Conservation (phyloP, 352 stramenopile species). For the Phytophthora sojae region DNA sequence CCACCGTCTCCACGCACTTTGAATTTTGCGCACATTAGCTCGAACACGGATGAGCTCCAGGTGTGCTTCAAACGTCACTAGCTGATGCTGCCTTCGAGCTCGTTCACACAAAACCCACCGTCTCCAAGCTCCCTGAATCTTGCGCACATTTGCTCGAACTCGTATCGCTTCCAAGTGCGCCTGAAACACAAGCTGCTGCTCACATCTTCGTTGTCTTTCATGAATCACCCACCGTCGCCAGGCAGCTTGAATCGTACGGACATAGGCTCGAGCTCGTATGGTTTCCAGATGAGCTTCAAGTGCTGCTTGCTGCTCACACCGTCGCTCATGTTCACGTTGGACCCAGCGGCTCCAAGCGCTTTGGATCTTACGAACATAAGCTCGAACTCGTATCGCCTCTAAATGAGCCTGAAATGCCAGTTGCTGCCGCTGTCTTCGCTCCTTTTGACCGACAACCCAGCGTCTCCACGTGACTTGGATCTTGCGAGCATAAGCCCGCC, state of each 20-base stretch:
- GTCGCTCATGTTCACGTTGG: conserved; percentile 1
- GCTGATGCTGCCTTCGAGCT: conserved; percentile 11
- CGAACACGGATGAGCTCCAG: conserved; percentile 12
- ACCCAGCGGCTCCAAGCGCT: neutral
- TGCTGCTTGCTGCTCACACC: neutral
- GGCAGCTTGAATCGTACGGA: conserved; percentile 11
- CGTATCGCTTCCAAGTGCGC: conserved; percentile 14
- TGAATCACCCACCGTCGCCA: conserved; percentile 18
- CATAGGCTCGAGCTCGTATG: conserved; percentile 6
- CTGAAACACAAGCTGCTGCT: conserved; percentile 7
- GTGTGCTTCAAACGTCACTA: neutral
- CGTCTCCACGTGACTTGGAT: conserved; percentile 18
- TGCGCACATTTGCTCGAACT: conserved; percentile 14
- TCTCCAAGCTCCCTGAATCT: conserved; percentile 28
- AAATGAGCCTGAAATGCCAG: conserved; percentile 1
- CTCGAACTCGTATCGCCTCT: conserved; percentile 1
- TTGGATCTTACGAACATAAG: conserved; percentile 3
- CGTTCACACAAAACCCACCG: neutral
- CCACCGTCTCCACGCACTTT: conserved; percentile 33
- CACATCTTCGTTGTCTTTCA: conserved; percentile 1
- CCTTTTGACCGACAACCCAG: neutral
- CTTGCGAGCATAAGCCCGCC: conserved; percentile 9
- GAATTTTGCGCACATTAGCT: conserved; percentile 28
- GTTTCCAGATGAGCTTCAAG: conserved; percentile 6
- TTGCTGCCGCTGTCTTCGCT: neutral